Conservation (phyloP, 106 monocot species). For the Amphibolis antarctica region DNA sequence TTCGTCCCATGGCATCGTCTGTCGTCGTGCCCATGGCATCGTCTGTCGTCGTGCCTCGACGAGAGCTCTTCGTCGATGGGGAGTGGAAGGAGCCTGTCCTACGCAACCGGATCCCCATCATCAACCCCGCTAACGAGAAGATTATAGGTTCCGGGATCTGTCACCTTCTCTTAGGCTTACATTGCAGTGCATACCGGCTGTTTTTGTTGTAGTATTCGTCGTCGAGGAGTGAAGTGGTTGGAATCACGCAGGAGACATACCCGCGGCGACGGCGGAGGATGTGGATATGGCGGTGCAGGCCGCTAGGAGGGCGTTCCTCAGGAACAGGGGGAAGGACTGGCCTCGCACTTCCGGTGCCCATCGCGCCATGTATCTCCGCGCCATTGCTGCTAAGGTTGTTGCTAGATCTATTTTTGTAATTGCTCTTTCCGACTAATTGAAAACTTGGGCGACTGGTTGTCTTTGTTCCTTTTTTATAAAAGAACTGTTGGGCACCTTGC, state of each 20-base stretch:
- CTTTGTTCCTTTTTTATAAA: too few relatives aligned
- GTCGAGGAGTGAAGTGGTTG: neutral
- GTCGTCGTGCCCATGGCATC: too few relatives aligned
- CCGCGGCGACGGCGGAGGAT: conserved; percentile 86
- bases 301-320: conserved; percentile 57
- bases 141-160: conserved; percentile 36
- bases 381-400: conserved; percentile 80
- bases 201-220: neutral
- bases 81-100: conserved; percentile 44
- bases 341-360: conserved; percentile 64
- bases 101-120: conserved; percentile 45
- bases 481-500: too few relatives aligned
- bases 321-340: conserved; percentile 89
- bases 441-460: too few relatives aligned
- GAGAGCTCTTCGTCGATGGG: conserved; percentile 67
- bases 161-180: neutral
- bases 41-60: conserved; percentile 36
- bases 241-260: conserved; percentile 55
- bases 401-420: neutral
- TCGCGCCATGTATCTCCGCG: conserved; percentile 87
- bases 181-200: neutral
- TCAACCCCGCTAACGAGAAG: conserved; percentile 73
- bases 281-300: conserved; percentile 85
- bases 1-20: too few relatives aligned
- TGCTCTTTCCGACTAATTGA: too few relatives aligned